Evolutionary conservation across 352 stramenopile genomes (phyloP), one percentile per base, ranked within the genome.

Genomic region (Phytophthora sp.): DNA sequence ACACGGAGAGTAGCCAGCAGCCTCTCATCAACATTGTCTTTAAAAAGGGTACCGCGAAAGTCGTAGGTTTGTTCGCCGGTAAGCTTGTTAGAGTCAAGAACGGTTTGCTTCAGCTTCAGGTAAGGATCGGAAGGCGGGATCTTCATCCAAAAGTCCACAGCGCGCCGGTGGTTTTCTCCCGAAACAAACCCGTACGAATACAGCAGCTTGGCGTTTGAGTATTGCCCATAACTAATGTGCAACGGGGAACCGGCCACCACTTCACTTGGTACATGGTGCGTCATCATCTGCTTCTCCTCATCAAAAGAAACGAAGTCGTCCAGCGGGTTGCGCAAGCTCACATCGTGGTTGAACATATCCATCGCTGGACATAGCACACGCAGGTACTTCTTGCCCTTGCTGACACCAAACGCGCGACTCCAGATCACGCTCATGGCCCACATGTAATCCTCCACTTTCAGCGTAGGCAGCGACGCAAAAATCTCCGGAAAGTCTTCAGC

Each of bases 321-420:
- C 43, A 88, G 46, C 12, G 68, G 54, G 31, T 70, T 74, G 23
- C 39, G 42, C 46, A 88, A 48, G 24, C 21, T 60, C 54, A 79
- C 75, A 37, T 90, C 71, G 53, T 93, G 84, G 55, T 93, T 93
- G 53, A 88, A 89, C 71, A 89, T 89, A 66, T 93, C 83, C 72
- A 93, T 76, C 4, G 72, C 74, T 0, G 84, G 84, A 49, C 81
- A 88, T 55, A 93, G 60, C 18, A 87, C 72, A 30, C 73, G 80
- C 3, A 89, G 30, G 39, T 87, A 86, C 26, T 68, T 66, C 17
- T 45, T 54, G 2, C 59, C 62, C 38, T 66, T 81, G 17, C 51
- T 79, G 21, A 85, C 64, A 30, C 79, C 79, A 66, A 92, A 92
- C 4, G 84, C 80, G 8, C 84, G 80, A 61, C 77, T 91, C 82